Percentiles rank a stretch among this genome's conserved stretches.
phyloP scores from a whole-genome alignment of 2,329 filamentous ascomycete species.

The Ascomycota sp. region DNA sequence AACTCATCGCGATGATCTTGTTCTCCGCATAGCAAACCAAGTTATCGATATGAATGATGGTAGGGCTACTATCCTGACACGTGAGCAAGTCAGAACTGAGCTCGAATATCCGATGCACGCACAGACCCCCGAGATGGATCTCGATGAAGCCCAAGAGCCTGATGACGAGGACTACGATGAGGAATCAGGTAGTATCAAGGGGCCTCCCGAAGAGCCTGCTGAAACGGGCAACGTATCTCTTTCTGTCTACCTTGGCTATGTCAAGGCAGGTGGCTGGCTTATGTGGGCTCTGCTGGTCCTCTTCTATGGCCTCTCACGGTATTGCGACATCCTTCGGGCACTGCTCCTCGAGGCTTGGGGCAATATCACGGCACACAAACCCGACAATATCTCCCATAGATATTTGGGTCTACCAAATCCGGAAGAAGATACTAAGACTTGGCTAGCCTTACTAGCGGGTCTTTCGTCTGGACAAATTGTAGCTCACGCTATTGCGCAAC shows the following conservation, averaged over 20 bases:
- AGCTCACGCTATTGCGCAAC: slow-evolving; percentile 36
- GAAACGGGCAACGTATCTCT: slow-evolving; percentile 48
- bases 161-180: slow-evolving; percentile 15
- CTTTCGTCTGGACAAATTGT: slow-evolving; percentile 40
- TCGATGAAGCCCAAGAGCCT: slow-evolving; percentile 6
- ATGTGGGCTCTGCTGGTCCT: slow-evolving; percentile 49
- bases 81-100: slow-evolving; percentile 20
- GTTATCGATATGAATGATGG: slow-evolving; percentile 47
- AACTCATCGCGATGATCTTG: slow-evolving; percentile 59
- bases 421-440: slow-evolving; percentile 42
- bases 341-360: slow-evolving; percentile 81
- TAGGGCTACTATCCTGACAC: slow-evolving; percentile 24
- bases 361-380: slow-evolving; percentile 23
- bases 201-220: slow-evolving; percentile 12
- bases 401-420: slow-evolving; percentile 34
- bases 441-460: slow-evolving; percentile 48
- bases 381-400: neutral
- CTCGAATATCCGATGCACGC: slow-evolving; percentile 16
- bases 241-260: slow-evolving; percentile 63
- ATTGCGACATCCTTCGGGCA: slow-evolving; percentile 40
- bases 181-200: slow-evolving; percentile 4
- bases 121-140: slow-evolving; percentile 1
- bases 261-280: slow-evolving; percentile 52
- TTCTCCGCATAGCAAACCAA: slow-evolving; percentile 49
- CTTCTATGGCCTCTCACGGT: slow-evolving; percentile 39